Evolutionary conservation across 2,329 filamentous ascomycete species (phyloP).

Genomic region (Stemphylium vesicarium): DNA sequence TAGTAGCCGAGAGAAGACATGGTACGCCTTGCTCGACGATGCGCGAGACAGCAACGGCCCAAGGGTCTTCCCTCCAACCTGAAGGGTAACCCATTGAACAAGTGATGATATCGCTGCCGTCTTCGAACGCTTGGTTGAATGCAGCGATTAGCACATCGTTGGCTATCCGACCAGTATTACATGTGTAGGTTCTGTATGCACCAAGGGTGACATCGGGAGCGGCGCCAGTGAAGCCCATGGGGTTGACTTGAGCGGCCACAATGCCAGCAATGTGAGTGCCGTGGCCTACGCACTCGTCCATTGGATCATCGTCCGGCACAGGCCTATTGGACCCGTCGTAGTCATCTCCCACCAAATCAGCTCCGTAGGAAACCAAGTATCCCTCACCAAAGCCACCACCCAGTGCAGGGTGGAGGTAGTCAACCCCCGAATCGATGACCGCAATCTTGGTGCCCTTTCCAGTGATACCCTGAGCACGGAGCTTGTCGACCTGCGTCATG

Average conservation of each 20-base stretch:
- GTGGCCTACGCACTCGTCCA: neutral
- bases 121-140: neutral
- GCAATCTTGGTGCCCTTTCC: constrained; percentile 55
- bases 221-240: neutral
- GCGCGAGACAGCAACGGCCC: neutral
- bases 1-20: neutral
- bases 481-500: constrained; percentile 42
- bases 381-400: neutral
- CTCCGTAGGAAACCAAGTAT: neutral
- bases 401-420: neutral
- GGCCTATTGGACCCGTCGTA: neutral
- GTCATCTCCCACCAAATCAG: neutral
- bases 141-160: neutral
- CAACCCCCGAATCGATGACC: constrained; percentile 50
- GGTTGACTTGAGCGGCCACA: neutral
- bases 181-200: neutral
- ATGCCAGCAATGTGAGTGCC: neutral
- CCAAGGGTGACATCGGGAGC: neutral
- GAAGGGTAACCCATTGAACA: neutral
- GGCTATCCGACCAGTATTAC: neutral
- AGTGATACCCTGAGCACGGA: constrained; percentile 53
- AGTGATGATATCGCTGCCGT: neutral
- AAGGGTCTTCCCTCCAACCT: neutral
- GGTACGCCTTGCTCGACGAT: neutral
- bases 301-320: neutral